Evolutionary conservation across 768 basidiomycete species (phyloP), one percentile per base, ranked within the genome.

Genomic region (Leccinum uliginosum): DNA sequence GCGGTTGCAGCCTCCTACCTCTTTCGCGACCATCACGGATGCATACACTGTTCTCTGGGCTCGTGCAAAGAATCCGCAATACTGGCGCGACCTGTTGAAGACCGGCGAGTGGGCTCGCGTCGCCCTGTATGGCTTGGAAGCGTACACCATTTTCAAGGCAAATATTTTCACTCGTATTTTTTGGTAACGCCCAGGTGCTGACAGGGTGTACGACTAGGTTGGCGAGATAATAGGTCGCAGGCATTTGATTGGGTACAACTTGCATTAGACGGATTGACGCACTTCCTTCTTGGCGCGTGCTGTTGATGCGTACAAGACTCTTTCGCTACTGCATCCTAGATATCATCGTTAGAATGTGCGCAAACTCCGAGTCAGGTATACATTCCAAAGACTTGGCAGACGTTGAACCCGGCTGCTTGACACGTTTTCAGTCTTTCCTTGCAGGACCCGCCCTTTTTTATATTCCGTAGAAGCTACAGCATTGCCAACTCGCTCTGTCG

Each of bases 101-200:
- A 84, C 76, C 49, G 91, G 91, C 7, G 84, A 91, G 64, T 81
- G 84, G 73, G 79, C 78, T 6, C 79, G 80, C 63, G 77, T 92
- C 24, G 84, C 84, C 10, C 70, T 92, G 17, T 91, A 93, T 67
- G 91, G 83, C 9, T 67, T 92, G 23, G 91, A 96, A 74, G 93
- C 91, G 30, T 96, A 94, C 68, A 86, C 87, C 15, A 87, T 96
- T 64, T 96, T 89, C 80, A 90, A 90, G 78, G 89, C 87, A 59
- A 32, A 82, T 24, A 6, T 11, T n/a, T 17, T 32, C 15, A 14
- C 26, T 12, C n/a, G 17, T 43, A 47, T 23, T 24, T 38, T 38
- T 15, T 44, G 45, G 34, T 26, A 44, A 17, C 43, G 12, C 12
- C 47, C n/a, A 38, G 11, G 26, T 61, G 29, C 17, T 59, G 24